Base-by-base conservation (phyloP, 257 asterid genomes). In the Solanum habrochaites region DNA sequence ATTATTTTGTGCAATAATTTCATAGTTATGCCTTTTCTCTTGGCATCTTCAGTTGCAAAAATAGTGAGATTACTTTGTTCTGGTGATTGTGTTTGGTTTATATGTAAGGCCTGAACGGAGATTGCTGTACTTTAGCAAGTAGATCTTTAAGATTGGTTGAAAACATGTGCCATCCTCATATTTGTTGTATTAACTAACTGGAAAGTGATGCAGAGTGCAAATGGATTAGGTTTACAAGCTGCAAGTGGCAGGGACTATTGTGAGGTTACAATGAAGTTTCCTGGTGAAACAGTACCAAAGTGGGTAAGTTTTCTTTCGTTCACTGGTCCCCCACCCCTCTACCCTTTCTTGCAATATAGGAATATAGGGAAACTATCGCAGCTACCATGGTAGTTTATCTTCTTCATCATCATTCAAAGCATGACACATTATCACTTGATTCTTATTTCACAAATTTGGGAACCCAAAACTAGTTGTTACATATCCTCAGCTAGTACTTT, bases 171-270 rank as follows among this genome's bases (percentile, higher is more conserved):
- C 15, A 70, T 45, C 78, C 11, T n/a, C 42, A 35, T 37, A 62
- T 52, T 71, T 62, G 18, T 83, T 87, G 45, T 32, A 37, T 72
- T 37, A 80, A 85, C 88, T 80, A 32, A 73, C 75, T 49, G 18
- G 35, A 83, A 74, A 83, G 87, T 62, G 82, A 58, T 91, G 92
- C 98, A 97, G 99, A 91, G 92, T 88, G 95, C 95, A 78, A 97
- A 97, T 95, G 99, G 99, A 90, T 93, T 97, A 90, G 99, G 99
- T 86, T 90, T 96, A 86, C 96, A 93, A 92, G 99, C 98, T 87
- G 92, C 87, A 85, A 88, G 88, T 32, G 95, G 96, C 74, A 90
- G 86, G 86, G 96, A 94, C 89, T 56, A 86, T 84, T 97, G 99
- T 89, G 95, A 93, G 90, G 94, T 97, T 85, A 89, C 90, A 11